These are phyloP conservation scores for Colletotrichum salicis DNA, from an alignment of 2,329 filamentous ascomycete species.

Conservation along the genomic window DNA sequence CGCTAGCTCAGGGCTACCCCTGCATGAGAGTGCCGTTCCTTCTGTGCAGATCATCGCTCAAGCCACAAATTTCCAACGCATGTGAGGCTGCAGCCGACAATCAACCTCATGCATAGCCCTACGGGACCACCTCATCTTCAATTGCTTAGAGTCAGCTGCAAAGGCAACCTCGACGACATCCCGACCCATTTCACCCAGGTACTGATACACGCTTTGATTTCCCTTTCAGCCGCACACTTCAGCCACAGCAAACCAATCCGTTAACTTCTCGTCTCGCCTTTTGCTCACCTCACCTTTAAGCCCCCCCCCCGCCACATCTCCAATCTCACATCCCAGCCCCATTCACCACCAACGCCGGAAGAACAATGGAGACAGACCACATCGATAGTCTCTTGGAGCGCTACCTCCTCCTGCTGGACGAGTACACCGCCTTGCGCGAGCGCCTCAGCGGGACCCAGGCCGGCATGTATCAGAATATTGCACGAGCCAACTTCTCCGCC, in stretches of 20 bases:
- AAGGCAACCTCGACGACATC: neutral
- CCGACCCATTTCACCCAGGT: too few species aligned
- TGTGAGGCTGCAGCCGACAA: slow-evolving; percentile 19
- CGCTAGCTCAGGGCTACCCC: slow-evolving; percentile 16
- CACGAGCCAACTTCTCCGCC: slow-evolving; percentile 81
- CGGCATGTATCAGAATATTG: slow-evolving; percentile 68
- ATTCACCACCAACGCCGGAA: too few species aligned
- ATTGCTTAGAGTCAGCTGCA: neutral
- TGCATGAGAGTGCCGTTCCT: slow-evolving; percentile 16
- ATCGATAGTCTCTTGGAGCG: slow-evolving; percentile 73
- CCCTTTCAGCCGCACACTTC: neutral
- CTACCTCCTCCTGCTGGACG: slow-evolving; percentile 74
- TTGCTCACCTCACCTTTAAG: neutral
- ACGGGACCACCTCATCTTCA: slow-evolving; percentile 10
- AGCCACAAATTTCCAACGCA: slow-evolving; percentile 29
- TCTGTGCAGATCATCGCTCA: slow-evolving; percentile 31
- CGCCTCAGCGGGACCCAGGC: slow-evolving; percentile 65
- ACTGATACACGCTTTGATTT: neutral
- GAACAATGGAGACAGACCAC: slow-evolving; percentile 39
- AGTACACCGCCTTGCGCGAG: slow-evolving; percentile 70
- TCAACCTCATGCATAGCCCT: slow-evolving; percentile 28
- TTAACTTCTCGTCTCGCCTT: neutral
- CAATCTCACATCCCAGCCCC: too few species aligned
- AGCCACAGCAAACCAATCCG: neutral
- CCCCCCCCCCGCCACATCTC: neutral